Evolutionary conservation across 2,329 filamentous ascomycete species (phyloP).

Genomic region (Calonectria honghensis): DNA sequence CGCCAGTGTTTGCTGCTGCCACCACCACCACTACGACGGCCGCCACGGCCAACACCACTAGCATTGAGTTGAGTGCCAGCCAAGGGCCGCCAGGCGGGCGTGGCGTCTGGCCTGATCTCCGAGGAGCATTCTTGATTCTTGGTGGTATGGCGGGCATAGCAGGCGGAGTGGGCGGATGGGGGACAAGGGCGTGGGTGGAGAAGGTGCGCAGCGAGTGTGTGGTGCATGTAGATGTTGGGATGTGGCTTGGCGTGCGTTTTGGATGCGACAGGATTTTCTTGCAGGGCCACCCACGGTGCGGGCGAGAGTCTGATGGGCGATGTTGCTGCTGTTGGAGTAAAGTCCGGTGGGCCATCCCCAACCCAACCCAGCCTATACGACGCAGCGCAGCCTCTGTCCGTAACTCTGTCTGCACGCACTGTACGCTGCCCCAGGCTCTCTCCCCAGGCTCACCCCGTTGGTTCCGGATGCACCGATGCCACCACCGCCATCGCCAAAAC

Average conservation of each 20-base stretch:
- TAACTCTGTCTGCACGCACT: slow-evolving; percentile 13
- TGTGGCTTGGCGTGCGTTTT: slow-evolving; percentile 22
- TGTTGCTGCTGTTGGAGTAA: slow-evolving; percentile 11
- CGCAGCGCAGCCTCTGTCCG: neutral
- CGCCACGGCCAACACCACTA: neutral
- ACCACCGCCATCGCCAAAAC: slow-evolving; percentile 25
- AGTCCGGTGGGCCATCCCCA: slow-evolving; percentile 18
- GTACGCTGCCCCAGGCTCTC: slow-evolving; percentile 1
- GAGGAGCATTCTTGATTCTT: slow-evolving; percentile 25
- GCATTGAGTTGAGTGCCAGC: slow-evolving; percentile 21
- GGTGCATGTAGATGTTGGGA: slow-evolving; percentile 25
- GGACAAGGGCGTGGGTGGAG: slow-evolving; percentile 13
- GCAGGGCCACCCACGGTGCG: slow-evolving; percentile 22
- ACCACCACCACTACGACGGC: neutral
- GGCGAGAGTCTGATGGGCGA: slow-evolving; percentile 17
- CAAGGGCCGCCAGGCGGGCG: slow-evolving; percentile 15
- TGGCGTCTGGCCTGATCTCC: slow-evolving; percentile 33
- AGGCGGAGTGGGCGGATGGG: slow-evolving; percentile 22
- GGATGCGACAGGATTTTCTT: slow-evolving; percentile 26
- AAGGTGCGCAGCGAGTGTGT: slow-evolving; percentile 17
- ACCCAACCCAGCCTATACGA: slow-evolving; percentile 1
- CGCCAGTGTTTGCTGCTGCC: neutral
- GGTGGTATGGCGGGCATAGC: slow-evolving; percentile 32
- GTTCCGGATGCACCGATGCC: slow-evolving; percentile 33
- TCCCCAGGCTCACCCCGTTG: slow-evolving; percentile 3